Evolutionary conservation across 164 flowering plant genomes (phyloP), one percentile per base, ranked within the genome.

Genomic region (Euptelea pleiosperma): DNA sequence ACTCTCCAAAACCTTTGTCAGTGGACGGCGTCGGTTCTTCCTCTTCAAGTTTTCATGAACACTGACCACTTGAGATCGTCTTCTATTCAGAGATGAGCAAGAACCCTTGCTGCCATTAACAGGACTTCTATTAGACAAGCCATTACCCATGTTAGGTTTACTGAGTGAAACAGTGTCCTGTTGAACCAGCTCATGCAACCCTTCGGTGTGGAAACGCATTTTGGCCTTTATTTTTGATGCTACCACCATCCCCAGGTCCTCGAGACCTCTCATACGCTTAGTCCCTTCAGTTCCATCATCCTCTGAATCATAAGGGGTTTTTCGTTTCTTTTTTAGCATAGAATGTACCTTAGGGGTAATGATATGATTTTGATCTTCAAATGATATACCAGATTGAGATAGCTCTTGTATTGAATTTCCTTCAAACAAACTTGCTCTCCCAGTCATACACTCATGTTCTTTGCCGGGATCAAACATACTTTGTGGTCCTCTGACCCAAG

Each of bases 241-340:
- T 43, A 74, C 67, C 34, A 70, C 75, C 40, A 78, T 69, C 12
- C 89, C 91, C 14, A 88, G 70, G 60, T 90, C 96, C 58, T 88
- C 77, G 59, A 90, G 86, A 43, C 94, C 97, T 74, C 82, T 84
- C 97, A 90, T 89, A 1, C 94, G 87, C 78, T 80, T 82, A 34
- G 55, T 68, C 45, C 90, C 89, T 70, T 86, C 86, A 18, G 63
- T 71, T 57, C 89, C 93, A 75, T 89, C 98, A 76, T 92, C 96
- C 59, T 91, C 96, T 15, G 92, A 91, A 67, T 89, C 89, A 65
- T 89, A 80, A 19, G 92, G 92, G 12, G 83, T 85, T 75, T 67
- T 81, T 56, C 70, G 55, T 54, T 77, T 78, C 72, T 68, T 84
- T 56, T 65, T 83, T 54, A 54, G 71, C 49, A 63, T 15, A 62